These are phyloP conservation scores for Leccinum truebloodii DNA, from an alignment of 768 basidiomycete genomes.

Conservation along the genomic window DNA sequence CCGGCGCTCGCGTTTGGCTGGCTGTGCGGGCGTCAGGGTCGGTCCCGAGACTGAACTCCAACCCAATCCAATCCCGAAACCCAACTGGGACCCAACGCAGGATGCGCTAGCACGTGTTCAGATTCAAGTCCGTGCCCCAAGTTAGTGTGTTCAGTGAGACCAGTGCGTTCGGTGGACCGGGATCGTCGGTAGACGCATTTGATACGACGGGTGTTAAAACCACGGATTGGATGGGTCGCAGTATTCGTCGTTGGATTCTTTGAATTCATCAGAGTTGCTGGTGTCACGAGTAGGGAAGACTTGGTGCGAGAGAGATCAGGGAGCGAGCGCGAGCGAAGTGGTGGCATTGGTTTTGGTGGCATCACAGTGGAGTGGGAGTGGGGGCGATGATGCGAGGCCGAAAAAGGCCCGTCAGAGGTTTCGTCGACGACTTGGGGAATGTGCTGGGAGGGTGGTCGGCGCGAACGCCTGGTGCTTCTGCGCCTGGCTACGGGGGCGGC, in stretches of 20 bases:
- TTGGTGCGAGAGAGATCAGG: too few relatives aligned
- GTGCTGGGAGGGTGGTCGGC: background rate
- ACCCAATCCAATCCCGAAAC: background rate
- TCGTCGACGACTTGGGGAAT: constrained; percentile 19
- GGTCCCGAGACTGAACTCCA: too few relatives aligned
- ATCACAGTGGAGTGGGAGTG: too few relatives aligned
- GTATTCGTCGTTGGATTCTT: constrained; percentile 27
- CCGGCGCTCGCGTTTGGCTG: constrained; percentile 2
- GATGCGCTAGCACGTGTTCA: background rate
- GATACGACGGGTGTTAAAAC: background rate
- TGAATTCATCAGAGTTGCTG: background rate
- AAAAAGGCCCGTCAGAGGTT: background rate
- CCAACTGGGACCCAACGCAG: background rate
- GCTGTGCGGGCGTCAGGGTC: too few relatives aligned
- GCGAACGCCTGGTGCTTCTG: too few relatives aligned
- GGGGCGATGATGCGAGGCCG: background rate
- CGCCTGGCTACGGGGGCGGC: too few relatives aligned
- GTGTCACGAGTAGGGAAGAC: too few relatives aligned
- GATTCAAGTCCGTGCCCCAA: too few relatives aligned
- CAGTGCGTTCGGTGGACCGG: too few relatives aligned
- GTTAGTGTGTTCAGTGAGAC: too few relatives aligned
- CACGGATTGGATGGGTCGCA: background rate
- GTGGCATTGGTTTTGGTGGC: too few relatives aligned
- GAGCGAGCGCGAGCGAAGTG: background rate
- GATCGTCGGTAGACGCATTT: too few relatives aligned